phyloP scores from a whole-genome alignment of 1,139 yeast species.

The Ogataea hybrid region DNA sequence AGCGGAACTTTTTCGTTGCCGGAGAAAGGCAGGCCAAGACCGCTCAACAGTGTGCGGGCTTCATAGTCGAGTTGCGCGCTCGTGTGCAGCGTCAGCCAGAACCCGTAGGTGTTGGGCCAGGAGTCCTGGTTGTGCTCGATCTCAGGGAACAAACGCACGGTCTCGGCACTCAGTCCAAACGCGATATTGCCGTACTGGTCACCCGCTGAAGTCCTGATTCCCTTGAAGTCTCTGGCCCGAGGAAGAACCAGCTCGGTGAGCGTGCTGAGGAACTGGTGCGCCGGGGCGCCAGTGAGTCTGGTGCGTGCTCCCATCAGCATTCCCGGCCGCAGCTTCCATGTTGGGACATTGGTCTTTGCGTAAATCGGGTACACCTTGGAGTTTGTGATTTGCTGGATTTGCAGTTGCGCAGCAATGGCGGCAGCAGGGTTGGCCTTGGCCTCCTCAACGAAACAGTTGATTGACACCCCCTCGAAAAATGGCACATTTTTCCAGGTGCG shows the following conservation, averaged over 20 bases:
- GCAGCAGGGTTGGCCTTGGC: conserved; percentile 73
- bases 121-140: conserved; percentile 87
- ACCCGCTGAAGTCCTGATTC: conserved; percentile 74
- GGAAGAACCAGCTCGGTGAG: conserved; percentile 92
- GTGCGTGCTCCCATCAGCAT: conserved; percentile 92
- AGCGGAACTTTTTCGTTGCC: conserved; percentile 46
- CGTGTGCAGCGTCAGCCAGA: conserved; percentile 83
- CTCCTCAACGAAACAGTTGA: conserved; percentile 76
- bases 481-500: conserved; percentile 71
- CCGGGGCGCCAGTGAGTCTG: conserved; percentile 72
- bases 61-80: conserved; percentile 88
- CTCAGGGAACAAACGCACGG: conserved; percentile 86
- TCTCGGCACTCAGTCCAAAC: conserved; percentile 78
- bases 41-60: conserved; percentile 84
- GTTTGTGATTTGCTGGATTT: conserved; percentile 91
- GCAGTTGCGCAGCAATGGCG: conserved; percentile 76
- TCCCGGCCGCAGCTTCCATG: conserved; percentile 87
- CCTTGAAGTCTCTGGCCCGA: conserved; percentile 82
- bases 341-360: conserved; percentile 77
- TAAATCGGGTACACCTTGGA: conserved; percentile 72
- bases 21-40: conserved; percentile 78
- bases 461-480: conserved; percentile 55
- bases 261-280: conserved; percentile 83
- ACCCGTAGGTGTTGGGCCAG: conserved; percentile 85
- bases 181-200: conserved; percentile 84